These are phyloP conservation scores for Rhododendron griersonianum DNA, from an alignment of 148 eudicot genomes.

Conservation along the genomic window DNA sequence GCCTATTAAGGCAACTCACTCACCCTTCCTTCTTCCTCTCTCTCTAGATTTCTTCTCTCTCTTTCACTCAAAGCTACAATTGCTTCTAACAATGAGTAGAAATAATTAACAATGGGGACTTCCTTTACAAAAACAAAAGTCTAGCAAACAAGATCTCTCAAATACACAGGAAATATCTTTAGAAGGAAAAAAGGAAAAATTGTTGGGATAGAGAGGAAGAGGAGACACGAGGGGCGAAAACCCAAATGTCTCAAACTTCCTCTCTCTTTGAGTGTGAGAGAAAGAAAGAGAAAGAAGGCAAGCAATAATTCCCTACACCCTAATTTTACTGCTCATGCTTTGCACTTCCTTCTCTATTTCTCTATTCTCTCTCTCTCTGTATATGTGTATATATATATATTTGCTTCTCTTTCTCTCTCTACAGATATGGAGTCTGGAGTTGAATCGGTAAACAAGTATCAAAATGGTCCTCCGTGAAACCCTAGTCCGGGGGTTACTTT, in stretches of 20 bases:
- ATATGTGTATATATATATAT: background rate
- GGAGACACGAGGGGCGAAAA: conserved; percentile 65
- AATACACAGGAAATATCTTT: background rate
- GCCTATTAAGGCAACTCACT: background rate
- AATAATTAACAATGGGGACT: background rate
- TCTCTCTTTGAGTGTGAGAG: conserved; percentile 16
- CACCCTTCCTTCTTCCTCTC: background rate
- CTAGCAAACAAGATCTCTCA: background rate
- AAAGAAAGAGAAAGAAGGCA: conserved; percentile 24
- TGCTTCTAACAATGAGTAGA: background rate
- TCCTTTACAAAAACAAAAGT: background rate
- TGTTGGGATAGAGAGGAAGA: conserved; percentile 42
- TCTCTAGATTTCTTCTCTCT: conserved; percentile 7
- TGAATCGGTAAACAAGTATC: background rate
- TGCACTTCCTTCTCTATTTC: conserved; percentile 26
- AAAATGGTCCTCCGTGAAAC: conserved; percentile 5
- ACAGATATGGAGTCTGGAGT: background rate
- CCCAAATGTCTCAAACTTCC: conserved; percentile 80
- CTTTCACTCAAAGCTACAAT: background rate
- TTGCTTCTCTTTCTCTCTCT: background rate
- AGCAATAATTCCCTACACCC: background rate
- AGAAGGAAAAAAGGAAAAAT: background rate
- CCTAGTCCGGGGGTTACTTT: background rate
- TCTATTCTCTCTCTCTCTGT: background rate
- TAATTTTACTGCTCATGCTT: background rate